These are phyloP conservation scores for Boletus reticuloceps DNA, from an alignment of 768 basidiomycete genomes.

Conservation along the genomic window DNA sequence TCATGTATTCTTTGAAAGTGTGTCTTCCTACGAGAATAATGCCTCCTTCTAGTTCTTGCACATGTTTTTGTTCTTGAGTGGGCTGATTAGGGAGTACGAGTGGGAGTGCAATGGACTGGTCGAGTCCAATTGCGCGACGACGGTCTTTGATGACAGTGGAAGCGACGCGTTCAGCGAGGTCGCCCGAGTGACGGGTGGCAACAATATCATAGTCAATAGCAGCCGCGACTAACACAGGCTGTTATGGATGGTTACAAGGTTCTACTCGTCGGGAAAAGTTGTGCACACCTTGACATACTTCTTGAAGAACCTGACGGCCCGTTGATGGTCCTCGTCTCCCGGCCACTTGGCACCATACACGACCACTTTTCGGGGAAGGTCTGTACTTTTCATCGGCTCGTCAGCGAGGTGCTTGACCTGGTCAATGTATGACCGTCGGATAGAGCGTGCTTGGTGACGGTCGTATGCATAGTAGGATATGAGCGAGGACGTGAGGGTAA, in stretches of 20 bases:
- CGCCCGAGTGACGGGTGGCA: constrained; percentile 79
- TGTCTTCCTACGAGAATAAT: constrained; percentile 83
- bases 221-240: constrained; percentile 94
- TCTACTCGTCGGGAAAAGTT: constrained; percentile 9
- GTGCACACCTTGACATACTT: constrained; percentile 91
- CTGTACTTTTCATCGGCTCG: constrained; percentile 60
- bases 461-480: constrained; percentile 83
- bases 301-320: constrained; percentile 84
- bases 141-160: constrained; percentile 71
- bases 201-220: constrained; percentile 91
- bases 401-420: constrained; percentile 78
- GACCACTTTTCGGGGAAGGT: constrained; percentile 71
- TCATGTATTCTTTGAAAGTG: constrained; percentile 93
- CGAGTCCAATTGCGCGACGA: constrained; percentile 63
- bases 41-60: constrained; percentile 76
- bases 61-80: constrained; percentile 48
- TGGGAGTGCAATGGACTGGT: constrained; percentile 41
- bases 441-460: constrained; percentile 71
- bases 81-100: constrained; percentile 53
- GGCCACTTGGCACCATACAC: constrained; percentile 93
- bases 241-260: constrained; percentile 5
- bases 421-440: constrained; percentile 76
- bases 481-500: constrained; percentile 68
- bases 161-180: constrained; percentile 73
- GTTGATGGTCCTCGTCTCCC: constrained; percentile 89